phyloP scores from a whole-genome alignment of 331 rosid genomes.

The Rosa hybrid region DNA sequence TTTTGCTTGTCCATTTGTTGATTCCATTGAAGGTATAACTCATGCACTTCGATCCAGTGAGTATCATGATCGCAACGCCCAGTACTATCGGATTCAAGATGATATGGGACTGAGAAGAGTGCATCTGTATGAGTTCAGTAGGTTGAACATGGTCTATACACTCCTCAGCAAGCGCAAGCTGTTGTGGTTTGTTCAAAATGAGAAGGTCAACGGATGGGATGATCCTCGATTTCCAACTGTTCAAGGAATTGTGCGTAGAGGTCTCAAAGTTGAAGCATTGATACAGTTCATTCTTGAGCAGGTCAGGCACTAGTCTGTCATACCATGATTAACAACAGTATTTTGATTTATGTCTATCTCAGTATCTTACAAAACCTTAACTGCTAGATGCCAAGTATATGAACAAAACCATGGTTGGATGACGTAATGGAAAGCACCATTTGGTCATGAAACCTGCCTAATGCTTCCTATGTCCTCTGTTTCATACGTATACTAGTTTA shows the following conservation, averaged over 20 bases:
- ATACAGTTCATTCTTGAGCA: constrained; percentile 94
- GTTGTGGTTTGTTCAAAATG: constrained; percentile 95
- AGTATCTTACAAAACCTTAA: constrained; percentile 4
- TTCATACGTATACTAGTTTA: neutral
- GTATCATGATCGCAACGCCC: constrained; percentile 94
- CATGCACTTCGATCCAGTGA: constrained; percentile 98
- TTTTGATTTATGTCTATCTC: neutral
- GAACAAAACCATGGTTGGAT: neutral
- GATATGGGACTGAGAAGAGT: constrained; percentile 86
- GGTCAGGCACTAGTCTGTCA: constrained; percentile 35
- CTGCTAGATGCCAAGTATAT: neutral
- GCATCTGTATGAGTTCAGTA: constrained; percentile 79
- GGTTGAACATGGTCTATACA: constrained; percentile 92
- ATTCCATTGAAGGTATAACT: constrained; percentile 74
- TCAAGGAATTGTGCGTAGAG: constrained; percentile 96
- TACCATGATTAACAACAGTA: neutral
- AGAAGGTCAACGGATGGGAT: constrained; percentile 94
- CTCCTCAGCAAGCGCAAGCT: constrained; percentile 97
- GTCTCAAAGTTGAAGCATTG: constrained; percentile 83
- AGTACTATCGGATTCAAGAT: constrained; percentile 74
- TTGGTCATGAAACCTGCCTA: neutral
- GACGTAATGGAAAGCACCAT: neutral
- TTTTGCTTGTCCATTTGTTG: constrained; percentile 97
- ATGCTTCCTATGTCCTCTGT: neutral
- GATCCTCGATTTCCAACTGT: constrained; percentile 96